Evolutionary conservation across 495 filamentous ascomycete species (phyloP).

Genomic region (Trichoderma asperelloides): DNA sequence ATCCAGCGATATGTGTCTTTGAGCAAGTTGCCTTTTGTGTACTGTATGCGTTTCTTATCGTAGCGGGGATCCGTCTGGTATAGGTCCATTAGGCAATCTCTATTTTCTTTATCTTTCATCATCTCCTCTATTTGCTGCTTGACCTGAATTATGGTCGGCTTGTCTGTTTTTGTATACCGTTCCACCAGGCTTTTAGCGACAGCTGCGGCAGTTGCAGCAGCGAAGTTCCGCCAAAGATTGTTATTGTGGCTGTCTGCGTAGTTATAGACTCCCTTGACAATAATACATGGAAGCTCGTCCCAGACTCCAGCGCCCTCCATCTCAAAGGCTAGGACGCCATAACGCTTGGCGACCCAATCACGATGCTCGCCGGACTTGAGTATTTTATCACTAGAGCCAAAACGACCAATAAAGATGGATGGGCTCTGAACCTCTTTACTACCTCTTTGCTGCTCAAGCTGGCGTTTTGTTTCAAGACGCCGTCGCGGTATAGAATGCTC

Average conservation of each 20-base stretch:
- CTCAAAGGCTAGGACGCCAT: background rate
- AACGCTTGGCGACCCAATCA: background rate
- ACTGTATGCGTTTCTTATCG: slow-evolving; percentile 31
- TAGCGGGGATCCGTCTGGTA: slow-evolving; percentile 22
- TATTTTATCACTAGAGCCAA: background rate
- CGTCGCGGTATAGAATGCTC: background rate
- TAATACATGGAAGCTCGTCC: background rate
- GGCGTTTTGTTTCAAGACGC: background rate
- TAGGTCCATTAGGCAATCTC: slow-evolving; percentile 19
- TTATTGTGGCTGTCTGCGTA: background rate
- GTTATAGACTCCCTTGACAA: background rate
- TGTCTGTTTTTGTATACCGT: background rate
- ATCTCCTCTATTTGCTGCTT: background rate
- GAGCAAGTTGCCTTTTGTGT: slow-evolving; percentile 32
- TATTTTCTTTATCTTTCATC: background rate
- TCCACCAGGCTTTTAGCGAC: background rate
- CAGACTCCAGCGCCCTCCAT: slow-evolving; percentile 4
- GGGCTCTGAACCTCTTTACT: background rate
- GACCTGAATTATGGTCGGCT: background rate
- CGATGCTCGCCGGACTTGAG: background rate
- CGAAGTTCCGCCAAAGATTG: background rate
- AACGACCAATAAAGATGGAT: background rate
- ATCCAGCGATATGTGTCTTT: slow-evolving; percentile 36
- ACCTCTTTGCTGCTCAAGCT: background rate
- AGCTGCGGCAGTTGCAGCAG: background rate